Conservation (phyloP, 2,329 filamentous ascomycete species). For the Albophoma yamanashiensis region DNA sequence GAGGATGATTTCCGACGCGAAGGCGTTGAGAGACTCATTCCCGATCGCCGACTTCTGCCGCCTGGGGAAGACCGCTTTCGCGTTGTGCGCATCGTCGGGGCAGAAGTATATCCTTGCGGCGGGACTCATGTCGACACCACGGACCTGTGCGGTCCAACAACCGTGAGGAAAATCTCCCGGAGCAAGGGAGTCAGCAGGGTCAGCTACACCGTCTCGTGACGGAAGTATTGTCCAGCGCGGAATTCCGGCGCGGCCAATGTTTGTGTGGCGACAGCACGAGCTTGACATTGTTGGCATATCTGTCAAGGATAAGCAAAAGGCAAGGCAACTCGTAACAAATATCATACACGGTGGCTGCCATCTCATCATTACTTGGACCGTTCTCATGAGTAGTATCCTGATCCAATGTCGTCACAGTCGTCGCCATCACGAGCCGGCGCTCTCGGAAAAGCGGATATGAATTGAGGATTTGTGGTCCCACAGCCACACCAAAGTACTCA, state of each 20-base stretch:
- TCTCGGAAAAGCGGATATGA: not conserved
- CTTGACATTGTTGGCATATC: not conserved
- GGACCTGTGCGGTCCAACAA: conserved; percentile 46
- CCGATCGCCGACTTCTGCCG: conserved; percentile 31
- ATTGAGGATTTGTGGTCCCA: not conserved
- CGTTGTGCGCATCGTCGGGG: conserved; percentile 58
- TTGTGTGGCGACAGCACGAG: not conserved
- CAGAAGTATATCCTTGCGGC: conserved; percentile 63
- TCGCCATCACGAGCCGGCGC: not conserved
- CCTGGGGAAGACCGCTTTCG: conserved; percentile 45
- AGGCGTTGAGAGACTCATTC: conserved; percentile 44
- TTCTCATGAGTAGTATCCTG: not conserved
- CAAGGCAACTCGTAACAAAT: not conserved
- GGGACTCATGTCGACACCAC: conserved; percentile 61
- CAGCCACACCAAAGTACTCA: not conserved
- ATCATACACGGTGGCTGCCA: not conserved
- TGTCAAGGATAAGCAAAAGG: not conserved
- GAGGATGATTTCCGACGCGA: conserved; percentile 47
- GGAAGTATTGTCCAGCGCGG: not conserved
- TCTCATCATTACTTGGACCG: not conserved
- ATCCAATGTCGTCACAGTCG: not conserved
- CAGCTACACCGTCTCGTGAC: conserved; percentile 23
- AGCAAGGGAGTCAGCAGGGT: conserved; percentile 53
- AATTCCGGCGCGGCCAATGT: not conserved
- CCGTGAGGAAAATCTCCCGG: conserved; percentile 56